Conservation (phyloP, 805 yeast species). For the Blastobotrys chiropterorum region DNA sequence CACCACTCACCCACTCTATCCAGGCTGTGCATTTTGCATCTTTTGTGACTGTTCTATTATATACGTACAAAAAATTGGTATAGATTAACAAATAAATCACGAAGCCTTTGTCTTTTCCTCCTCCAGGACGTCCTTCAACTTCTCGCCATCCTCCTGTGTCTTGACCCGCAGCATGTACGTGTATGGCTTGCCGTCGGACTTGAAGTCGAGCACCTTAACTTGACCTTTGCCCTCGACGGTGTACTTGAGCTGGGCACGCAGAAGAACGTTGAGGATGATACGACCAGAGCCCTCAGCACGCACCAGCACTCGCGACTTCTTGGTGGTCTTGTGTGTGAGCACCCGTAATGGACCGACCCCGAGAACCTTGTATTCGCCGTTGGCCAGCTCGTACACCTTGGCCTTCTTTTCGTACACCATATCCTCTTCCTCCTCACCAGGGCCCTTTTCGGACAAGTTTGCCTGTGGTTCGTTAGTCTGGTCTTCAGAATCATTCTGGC, state of each 20-base stretch:
- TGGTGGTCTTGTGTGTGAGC: conserved; percentile 51
- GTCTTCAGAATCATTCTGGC: conserved; percentile 29
- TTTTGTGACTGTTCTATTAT: not conserved
- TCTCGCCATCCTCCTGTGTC: conserved; percentile 60
- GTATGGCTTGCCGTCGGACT: conserved; percentile 47
- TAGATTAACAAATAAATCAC: not conserved
- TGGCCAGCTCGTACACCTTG: conserved; percentile 58
- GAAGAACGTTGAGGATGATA: conserved; percentile 61
- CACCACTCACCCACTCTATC: too few species aligned
- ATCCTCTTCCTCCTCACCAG: conserved; percentile 85
- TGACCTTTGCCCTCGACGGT: conserved; percentile 55
- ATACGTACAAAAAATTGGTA: not conserved
- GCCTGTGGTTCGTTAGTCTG: conserved; percentile 37
- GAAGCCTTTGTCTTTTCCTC: not conserved
- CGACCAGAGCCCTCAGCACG: conserved; percentile 88
- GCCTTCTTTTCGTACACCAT: conserved; percentile 58
- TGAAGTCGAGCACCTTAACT: conserved; percentile 60
- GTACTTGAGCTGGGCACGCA: conserved; percentile 55
- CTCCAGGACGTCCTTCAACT: conserved; percentile 28
- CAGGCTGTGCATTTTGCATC: not conserved
- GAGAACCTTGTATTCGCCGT: conserved; percentile 34
- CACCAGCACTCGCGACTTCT: conserved; percentile 63
- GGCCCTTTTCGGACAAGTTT: conserved; percentile 49
- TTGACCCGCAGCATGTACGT: conserved; percentile 74
- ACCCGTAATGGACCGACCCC: conserved; percentile 85